Base-by-base conservation (phyloP, 2,329 filamentous ascomycete genomes). In the Penicillium paneum region DNA sequence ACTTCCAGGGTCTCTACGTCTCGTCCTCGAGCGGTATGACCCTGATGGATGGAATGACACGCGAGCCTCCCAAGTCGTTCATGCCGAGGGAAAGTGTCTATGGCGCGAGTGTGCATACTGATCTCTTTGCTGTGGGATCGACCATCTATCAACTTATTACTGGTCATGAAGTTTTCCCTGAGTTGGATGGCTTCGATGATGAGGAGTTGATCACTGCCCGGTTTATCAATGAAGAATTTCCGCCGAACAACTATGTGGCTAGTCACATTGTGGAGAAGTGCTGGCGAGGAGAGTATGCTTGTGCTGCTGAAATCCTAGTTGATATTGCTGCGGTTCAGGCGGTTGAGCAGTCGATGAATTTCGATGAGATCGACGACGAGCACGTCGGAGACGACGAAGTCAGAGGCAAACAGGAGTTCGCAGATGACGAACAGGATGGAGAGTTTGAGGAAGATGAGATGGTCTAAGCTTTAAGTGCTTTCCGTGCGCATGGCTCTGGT, bases 71-170 rank as follows among this genome's bases (percentile, higher is more conserved):
- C n/a, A 61, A 61, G 50, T 54, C 50, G 36, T 60, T 45, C 17
- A 51, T 55, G 50, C 60, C 60, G 8, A 38, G 60, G 6, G 17
- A 17, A 5, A 8, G 57, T 24, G 15, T 35, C 2, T 45, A 51
- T 24, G 24, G 49, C 36, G 55, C 59, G 17, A 52, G 38, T 41
- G 45, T 45, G 34, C 47, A 47, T 21, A 63, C 62, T 38, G 62
- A 63, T 52, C 46, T 64, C n/a, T 60, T 64, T 49, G 62, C 62
- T 15, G 45, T 63, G 21, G 61, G 62, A 19, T 63, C 59, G 41
- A 54, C 59, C 2, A 62, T 64, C 8, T 63, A 63, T 43, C 50
- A 56, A 21, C 58, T 64, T 32, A 58, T 63, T n/a, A 50, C 39
- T 21, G 59, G 59, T 2, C 48, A 57, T 48, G 57, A 60, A 17